Evolutionary conservation across 257 asterid species (phyloP), one percentile per base, ranked within the genome.

Genomic region (Solanum piurae): DNA sequence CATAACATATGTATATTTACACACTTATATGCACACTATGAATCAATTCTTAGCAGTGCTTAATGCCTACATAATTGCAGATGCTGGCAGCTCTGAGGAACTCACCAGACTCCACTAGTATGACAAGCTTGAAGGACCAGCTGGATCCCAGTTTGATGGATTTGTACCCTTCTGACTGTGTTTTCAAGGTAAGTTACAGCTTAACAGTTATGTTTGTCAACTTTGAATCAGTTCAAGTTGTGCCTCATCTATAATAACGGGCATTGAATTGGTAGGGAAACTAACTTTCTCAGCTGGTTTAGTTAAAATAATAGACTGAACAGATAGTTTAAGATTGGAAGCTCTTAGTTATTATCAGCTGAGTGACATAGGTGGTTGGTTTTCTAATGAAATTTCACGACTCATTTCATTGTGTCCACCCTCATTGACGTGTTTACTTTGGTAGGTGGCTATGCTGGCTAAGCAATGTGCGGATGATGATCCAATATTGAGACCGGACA

Each of bases 391-490:
- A 55, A 20, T 7, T 58, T 58, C 25, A 20, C 5, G 12, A 20
- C 25, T 58, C 7, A 84, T 89, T 87, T 88, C 38, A 25, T 88
- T 73, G 69, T 87, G 86, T 86, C 62, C 37, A 44, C 11, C 34
- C 31, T 82, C 29, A 18, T 36, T 60, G 29, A 16, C 27, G 4
- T 37, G 5, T 72, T 73, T 75, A 64, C 42, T 75, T 31, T 14
- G 76, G 37, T 89, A 97, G 99, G 84, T 96, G 91, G 98, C 99
- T 42, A 91, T 90, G 76, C 90, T 97, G 92, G 99, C 98, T 18
- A 97, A 94, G 94, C 98, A 96, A 91, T 97, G 99, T 20, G 97
- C 93, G 21, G 99, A 97, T 2, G 98, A 95, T 4, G 99, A 96
- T 88, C 99, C 99, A 11, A 93, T 96, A 84, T 89, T 97, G 88